Evolutionary conservation across 306 rosid genomes (phyloP).

Genomic region (Fagus sylvatica): DNA sequence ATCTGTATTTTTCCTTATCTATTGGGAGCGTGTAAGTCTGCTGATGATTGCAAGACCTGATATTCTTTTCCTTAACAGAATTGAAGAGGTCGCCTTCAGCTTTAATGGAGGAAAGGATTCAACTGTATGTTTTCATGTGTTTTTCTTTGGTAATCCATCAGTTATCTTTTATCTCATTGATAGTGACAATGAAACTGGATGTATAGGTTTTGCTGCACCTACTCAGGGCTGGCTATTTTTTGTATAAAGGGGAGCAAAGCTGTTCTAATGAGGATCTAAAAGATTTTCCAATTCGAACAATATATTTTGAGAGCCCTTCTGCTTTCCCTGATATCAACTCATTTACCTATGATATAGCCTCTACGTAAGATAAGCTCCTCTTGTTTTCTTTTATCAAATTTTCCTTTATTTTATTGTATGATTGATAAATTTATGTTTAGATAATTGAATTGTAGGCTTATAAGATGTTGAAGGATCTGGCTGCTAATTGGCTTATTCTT

Average conservation of each 20-base stretch:
- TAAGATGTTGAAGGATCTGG: conserved; percentile 12
- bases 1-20: neutral
- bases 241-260: conserved; percentile 65
- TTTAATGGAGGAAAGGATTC: conserved; percentile 99
- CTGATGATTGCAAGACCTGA: conserved; percentile 17
- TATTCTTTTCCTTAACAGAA: conserved; percentile 48
- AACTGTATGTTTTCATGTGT: conserved; percentile 58
- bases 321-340: conserved; percentile 87
- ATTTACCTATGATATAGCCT: conserved; percentile 74
- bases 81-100: conserved; percentile 92
- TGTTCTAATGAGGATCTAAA: conserved; percentile 51
- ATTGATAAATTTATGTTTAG: conserved; percentile 2
- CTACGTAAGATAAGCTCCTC: conserved; percentile 55
- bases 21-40: conserved; percentile 16
- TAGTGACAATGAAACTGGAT: conserved; percentile 28
- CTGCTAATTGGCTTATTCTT: conserved; percentile 24
- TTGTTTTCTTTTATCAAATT: conserved; percentile 11
- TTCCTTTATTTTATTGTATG: neutral
- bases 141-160: conserved; percentile 23
- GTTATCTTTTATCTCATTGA: conserved; percentile 21
- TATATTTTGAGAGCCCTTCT: conserved; percentile 80
- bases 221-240: conserved; percentile 88
- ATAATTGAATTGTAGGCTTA: conserved; percentile 9
- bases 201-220: conserved; percentile 87
- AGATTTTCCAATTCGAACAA: conserved; percentile 77